phyloP scores from a whole-genome alignment of 1,284 basidiomycete genomes.

The Cryptococcus jaspeensis region DNA sequence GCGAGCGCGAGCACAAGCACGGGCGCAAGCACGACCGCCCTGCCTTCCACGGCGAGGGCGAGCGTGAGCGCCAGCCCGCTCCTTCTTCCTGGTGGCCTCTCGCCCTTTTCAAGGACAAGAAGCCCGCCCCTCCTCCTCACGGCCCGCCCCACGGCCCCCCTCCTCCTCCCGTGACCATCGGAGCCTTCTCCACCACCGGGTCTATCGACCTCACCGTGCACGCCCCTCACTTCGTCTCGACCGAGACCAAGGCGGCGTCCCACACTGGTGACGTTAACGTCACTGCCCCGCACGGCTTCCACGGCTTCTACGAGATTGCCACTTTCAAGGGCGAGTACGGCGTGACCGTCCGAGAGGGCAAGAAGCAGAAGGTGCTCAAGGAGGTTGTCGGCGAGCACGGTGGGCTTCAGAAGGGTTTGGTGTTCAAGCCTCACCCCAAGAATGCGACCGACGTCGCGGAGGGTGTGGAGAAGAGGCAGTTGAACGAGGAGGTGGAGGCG shows the following conservation, averaged over 20 bases:
- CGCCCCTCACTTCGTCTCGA: conserved; percentile 16
- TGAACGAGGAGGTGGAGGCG: neutral
- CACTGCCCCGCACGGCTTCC: conserved; percentile 20
- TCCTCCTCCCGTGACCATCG: conserved; percentile 27
- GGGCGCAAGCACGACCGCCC: conserved; percentile 1
- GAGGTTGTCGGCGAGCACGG: conserved; percentile 22
- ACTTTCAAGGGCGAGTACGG: conserved; percentile 21
- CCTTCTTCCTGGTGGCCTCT: conserved; percentile 4
- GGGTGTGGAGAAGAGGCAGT: neutral
- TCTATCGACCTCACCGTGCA: conserved; percentile 25
- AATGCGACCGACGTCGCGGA: neutral
- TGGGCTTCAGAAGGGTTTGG: conserved; percentile 26
- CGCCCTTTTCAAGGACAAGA: conserved; percentile 1
- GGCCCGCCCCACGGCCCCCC: conserved; percentile 13
- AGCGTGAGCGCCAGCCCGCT: neutral
- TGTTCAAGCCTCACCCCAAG: conserved; percentile 10
- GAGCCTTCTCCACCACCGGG: conserved; percentile 28
- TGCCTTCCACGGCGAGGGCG: too few species aligned
- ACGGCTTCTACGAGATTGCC: conserved; percentile 29
- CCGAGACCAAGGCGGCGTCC: conserved; percentile 41
- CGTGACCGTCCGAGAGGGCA: conserved; percentile 13
- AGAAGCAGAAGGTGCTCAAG: conserved; percentile 22
- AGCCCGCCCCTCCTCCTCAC: conserved; percentile 4
- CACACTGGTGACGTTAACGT: conserved; percentile 48
- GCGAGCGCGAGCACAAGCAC: conserved; percentile 5